phyloP scores from a whole-genome alignment of 2,329 filamentous ascomycete genomes.

The Ascosphaera aggregata region DNA sequence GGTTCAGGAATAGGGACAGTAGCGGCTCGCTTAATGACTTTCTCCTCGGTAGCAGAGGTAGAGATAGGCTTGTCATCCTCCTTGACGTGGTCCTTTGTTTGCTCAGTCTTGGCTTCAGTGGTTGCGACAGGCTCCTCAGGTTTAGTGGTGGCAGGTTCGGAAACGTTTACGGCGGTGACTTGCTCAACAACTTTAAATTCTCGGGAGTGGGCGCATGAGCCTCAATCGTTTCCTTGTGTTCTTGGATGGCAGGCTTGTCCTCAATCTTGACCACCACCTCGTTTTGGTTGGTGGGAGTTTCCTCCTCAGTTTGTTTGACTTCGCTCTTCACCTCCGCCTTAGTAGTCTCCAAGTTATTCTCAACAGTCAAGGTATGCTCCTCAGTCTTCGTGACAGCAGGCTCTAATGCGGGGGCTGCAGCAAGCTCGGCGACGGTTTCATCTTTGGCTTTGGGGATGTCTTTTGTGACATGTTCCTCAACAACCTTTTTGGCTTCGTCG shows the following conservation, averaged over 20 bases:
- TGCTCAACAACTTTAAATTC: neutral
- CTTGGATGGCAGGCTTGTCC: slow-evolving; percentile 8
- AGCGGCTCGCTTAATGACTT: neutral
- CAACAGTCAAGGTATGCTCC: neutral
- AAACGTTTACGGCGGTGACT: neutral
- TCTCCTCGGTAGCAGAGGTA: neutral
- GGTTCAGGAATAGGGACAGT: neutral
- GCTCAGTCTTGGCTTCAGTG: neutral
- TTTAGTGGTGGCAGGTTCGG: neutral
- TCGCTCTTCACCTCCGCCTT: slow-evolving; percentile 2
- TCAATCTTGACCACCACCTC: slow-evolving; percentile 12
- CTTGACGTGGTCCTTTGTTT: slow-evolving; percentile 1
- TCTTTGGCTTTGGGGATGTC: neutral
- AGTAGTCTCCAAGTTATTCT: slow-evolving; percentile 1
- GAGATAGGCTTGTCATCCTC: neutral
- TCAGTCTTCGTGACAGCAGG: neutral
- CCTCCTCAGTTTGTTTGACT: neutral
- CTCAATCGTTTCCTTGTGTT: too few relatives aligned
- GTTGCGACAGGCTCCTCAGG: neutral
- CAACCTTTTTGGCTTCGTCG: slow-evolving; percentile 1
- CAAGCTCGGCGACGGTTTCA: neutral
- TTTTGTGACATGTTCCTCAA: slow-evolving; percentile 4
- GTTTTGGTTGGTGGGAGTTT: neutral
- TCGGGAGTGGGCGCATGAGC: neutral
- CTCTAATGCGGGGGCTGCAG: neutral